phyloP scores from a whole-genome alignment of 768 basidiomycete species.

The Trametes cingulata region DNA sequence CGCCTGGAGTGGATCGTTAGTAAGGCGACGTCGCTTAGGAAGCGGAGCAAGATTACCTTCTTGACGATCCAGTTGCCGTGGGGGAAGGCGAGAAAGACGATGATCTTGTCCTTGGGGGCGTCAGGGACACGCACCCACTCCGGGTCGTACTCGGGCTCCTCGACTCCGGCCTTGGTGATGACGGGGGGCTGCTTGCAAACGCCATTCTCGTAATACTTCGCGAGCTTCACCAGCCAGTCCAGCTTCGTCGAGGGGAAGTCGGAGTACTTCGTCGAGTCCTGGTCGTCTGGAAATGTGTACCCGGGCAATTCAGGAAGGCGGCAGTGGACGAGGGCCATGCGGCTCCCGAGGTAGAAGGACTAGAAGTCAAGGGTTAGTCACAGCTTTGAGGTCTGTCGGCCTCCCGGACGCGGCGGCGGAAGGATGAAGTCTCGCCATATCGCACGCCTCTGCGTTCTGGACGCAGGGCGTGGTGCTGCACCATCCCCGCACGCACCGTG shows the following conservation, averaged over 20 bases:
- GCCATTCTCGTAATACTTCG: neutral
- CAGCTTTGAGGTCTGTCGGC: too few relatives aligned
- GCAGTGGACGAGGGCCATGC: neutral
- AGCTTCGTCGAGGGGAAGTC: neutral
- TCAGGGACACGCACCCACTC: neutral
- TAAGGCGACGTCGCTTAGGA: neutral
- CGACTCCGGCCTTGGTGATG: neutral
- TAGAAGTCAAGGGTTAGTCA: too few relatives aligned
- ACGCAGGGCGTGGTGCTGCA: too few relatives aligned
- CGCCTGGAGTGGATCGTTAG: neutral
- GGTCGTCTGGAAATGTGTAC: neutral
- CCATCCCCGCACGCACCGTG: too few relatives aligned
- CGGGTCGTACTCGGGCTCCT: neutral
- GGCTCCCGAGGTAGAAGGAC: neutral
- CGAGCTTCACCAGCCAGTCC: neutral
- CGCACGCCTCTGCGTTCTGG: too few relatives aligned
- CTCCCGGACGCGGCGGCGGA: too few relatives aligned
- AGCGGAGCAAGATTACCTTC: neutral
- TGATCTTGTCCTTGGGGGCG: neutral
- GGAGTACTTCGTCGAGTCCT: neutral
- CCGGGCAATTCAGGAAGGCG: neutral
- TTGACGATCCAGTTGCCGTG: neutral
- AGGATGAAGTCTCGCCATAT: too few relatives aligned
- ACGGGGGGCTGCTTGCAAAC: neutral
- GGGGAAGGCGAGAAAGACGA: neutral